These are phyloP conservation scores for Serendipita indica DNA, from an alignment of 768 basidiomycete species.

Conservation along the genomic window DNA sequence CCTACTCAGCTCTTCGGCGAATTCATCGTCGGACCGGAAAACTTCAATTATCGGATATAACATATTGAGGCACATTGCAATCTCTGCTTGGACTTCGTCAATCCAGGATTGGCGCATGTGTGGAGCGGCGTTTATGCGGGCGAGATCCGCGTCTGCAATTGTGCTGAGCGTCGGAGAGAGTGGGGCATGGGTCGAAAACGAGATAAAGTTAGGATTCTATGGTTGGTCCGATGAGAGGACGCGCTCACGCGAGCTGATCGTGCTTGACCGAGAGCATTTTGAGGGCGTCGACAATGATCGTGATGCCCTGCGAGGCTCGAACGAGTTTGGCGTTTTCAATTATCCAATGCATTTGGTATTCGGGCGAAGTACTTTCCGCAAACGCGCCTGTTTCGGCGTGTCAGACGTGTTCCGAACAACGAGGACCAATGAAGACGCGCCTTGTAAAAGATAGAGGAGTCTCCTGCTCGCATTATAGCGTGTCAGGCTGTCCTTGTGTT, in stretches of 20 bases:
- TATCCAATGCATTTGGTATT: slow-evolving; percentile 92
- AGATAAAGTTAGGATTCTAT: neutral
- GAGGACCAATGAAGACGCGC: slow-evolving; percentile 26
- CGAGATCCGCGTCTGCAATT: slow-evolving; percentile 59
- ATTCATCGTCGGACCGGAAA: slow-evolving; percentile 84
- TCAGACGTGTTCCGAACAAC: slow-evolving; percentile 1
- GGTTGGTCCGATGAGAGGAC: neutral
- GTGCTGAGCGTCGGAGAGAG: slow-evolving; percentile 29
- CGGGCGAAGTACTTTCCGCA: slow-evolving; percentile 77
- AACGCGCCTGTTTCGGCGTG: slow-evolving; percentile 50
- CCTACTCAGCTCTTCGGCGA: slow-evolving; percentile 94
- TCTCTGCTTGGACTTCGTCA: slow-evolving; percentile 83
- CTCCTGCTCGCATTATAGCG: slow-evolving; percentile 77
- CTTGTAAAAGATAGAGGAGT: slow-evolving; percentile 85
- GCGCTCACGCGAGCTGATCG: slow-evolving; percentile 55
- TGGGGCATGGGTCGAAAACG: neutral
- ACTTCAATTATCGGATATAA: slow-evolving; percentile 90
- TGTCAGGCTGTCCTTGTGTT: slow-evolving; percentile 70
- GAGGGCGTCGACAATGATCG: slow-evolving; percentile 70
- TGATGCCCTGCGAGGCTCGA: slow-evolving; percentile 67
- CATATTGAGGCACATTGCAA: slow-evolving; percentile 89
- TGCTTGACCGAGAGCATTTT: slow-evolving; percentile 82
- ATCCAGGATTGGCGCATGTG: slow-evolving; percentile 63
- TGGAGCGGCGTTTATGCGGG: slow-evolving; percentile 51
- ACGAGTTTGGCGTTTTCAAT: slow-evolving; percentile 86